These are phyloP conservation scores for Iris macrosiphon DNA, from an alignment of 106 monocot genomes.

Conservation along the genomic window DNA sequence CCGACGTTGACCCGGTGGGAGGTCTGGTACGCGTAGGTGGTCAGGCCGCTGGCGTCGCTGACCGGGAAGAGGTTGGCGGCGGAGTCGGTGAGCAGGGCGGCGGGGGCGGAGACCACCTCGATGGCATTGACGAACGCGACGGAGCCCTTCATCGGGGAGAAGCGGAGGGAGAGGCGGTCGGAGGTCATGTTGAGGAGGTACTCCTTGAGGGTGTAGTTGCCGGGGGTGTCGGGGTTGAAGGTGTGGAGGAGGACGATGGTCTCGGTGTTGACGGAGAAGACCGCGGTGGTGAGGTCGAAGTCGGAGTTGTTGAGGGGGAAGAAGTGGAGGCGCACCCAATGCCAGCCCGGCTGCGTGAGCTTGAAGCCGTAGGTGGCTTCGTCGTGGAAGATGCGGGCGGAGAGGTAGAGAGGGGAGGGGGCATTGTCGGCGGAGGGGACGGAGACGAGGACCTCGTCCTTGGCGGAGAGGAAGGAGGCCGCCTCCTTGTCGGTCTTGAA, in stretches of 20 bases:
- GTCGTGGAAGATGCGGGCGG: conserved; percentile 61
- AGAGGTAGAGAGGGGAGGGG: conserved; percentile 68
- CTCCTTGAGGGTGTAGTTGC: conserved; percentile 52
- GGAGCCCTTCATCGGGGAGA: conserved; percentile 52
- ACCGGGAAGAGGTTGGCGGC: conserved; percentile 36
- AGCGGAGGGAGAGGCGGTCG: conserved; percentile 38
- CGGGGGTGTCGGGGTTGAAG: conserved; percentile 35
- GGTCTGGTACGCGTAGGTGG: conserved; percentile 43
- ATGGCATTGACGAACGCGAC: conserved; percentile 82
- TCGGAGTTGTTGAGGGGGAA: conserved; percentile 37
- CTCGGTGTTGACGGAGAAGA: conserved; percentile 65
- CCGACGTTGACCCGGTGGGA: conserved; percentile 73
- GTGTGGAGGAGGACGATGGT: conserved; percentile 71
- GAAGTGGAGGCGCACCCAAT: conserved; percentile 84
- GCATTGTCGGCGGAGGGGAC: conserved; percentile 29
- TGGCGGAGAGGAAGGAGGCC: conserved; percentile 33
- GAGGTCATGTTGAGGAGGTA: conserved; percentile 59
- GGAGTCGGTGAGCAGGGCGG: conserved; percentile 32
- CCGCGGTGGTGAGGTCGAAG: conserved; percentile 46
- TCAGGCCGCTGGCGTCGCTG: conserved; percentile 24
- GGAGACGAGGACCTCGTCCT: conserved; percentile 33
- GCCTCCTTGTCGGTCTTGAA: conserved; percentile 74
- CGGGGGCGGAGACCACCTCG: conserved; percentile 77
- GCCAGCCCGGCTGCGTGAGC: conserved; percentile 68
- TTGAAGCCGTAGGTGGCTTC: conserved; percentile 65